Evolutionary conservation across 352 stramenopile genomes (phyloP).

Genomic region (Phytopythium sindhum): DNA sequence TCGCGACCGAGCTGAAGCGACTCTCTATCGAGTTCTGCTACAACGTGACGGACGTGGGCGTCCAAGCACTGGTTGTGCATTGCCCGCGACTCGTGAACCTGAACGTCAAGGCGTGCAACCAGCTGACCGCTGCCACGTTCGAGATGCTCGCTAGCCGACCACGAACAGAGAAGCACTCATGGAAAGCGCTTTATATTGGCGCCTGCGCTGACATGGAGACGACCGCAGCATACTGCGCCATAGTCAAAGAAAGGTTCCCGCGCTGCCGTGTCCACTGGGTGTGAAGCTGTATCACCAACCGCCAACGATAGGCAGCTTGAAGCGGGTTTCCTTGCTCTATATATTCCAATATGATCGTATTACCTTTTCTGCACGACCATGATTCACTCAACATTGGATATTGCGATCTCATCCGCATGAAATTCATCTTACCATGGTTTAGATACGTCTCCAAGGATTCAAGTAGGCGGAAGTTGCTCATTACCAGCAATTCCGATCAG

Average conservation of each 20-base stretch:
- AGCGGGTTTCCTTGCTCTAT: conserved; percentile 11
- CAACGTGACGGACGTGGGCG: conserved; percentile 72
- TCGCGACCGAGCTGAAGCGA: conserved; percentile 33
- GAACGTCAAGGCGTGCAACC: conserved; percentile 87
- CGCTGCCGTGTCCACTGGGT: conserved; percentile 69
- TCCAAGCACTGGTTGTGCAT: conserved; percentile 41
- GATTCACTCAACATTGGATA: not conserved
- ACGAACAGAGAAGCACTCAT: not conserved
- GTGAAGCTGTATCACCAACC: conserved; percentile 21
- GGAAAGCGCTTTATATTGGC: conserved; percentile 39
- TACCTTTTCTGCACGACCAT: not conserved
- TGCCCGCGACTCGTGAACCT: conserved; percentile 63
- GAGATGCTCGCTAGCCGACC: conserved; percentile 21
- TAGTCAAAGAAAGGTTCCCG: conserved; percentile 63
- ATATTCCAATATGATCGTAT: conserved; percentile 13
- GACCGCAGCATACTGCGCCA: conserved; percentile 47
- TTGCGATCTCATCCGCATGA: not conserved
- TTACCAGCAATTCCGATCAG: not conserved
- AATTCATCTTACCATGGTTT: not conserved
- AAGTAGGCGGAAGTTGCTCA: not conserved
- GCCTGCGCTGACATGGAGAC: conserved; percentile 66
- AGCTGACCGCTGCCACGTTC: conserved; percentile 68
- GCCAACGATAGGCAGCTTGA: not conserved
- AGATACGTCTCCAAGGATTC: not conserved
- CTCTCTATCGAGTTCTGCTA: conserved; percentile 89